These are phyloP conservation scores for Colletotrichum navitas DNA, from an alignment of 2,329 filamentous ascomycete species.

Conservation along the genomic window DNA sequence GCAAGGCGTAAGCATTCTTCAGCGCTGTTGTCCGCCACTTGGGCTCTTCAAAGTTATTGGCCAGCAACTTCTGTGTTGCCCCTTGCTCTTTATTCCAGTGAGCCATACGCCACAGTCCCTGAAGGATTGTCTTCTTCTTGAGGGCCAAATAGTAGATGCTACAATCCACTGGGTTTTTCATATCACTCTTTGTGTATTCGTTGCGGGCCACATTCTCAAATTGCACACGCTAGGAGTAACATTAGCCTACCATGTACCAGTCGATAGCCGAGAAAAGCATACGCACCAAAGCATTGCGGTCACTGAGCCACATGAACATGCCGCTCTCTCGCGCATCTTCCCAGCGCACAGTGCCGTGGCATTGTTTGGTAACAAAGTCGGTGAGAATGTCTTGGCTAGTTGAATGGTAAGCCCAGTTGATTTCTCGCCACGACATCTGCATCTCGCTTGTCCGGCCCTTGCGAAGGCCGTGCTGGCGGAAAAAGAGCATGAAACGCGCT, in stretches of 20 bases:
- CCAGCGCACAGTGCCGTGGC: conserved; percentile 86
- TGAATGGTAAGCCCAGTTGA: conserved; percentile 88
- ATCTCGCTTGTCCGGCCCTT: conserved; percentile 74
- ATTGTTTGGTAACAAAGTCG: conserved; percentile 85
- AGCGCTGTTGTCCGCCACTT: conserved; percentile 90
- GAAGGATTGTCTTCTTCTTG: conserved; percentile 88
- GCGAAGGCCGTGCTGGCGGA: conserved; percentile 82
- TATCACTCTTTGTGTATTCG: conserved; percentile 89
- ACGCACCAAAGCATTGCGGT: conserved; percentile 79
- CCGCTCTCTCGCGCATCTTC: conserved; percentile 87
- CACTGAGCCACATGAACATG: conserved; percentile 94
- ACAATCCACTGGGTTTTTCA: conserved; percentile 92
- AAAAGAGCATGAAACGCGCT: conserved; percentile 88
- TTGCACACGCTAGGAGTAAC: conserved; percentile 70
- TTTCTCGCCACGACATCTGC: conserved; percentile 81
- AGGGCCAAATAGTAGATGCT: conserved; percentile 92
- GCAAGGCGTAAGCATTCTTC: conserved; percentile 95
- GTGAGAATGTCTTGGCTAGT: conserved; percentile 89
- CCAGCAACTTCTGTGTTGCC: conserved; percentile 81
- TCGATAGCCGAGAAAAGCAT: conserved; percentile 22
- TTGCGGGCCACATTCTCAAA: conserved; percentile 94
- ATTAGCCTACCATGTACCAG: not conserved
- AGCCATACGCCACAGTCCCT: conserved; percentile 96
- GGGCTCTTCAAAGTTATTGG: conserved; percentile 90
- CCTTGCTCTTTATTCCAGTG: conserved; percentile 88